Conservation (phyloP, 305 asterid species). For the Fraxinus baroniana region DNA sequence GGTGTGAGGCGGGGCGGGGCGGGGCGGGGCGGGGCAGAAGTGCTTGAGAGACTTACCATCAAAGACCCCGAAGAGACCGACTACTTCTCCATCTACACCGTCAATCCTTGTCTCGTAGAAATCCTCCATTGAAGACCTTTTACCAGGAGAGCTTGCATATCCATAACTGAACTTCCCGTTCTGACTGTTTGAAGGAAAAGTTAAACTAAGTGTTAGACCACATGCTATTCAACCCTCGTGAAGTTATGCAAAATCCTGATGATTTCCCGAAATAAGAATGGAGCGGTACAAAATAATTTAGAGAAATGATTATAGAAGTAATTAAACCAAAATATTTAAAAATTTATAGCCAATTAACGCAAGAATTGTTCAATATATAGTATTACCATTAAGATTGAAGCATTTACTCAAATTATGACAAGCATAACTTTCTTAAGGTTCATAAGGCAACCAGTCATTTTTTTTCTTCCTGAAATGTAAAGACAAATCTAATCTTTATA, state of each 20-base stretch:
- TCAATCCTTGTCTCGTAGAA: constrained; percentile 95
- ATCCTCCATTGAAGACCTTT: constrained; percentile 97
- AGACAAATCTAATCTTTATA: neutral
- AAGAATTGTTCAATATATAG: neutral
- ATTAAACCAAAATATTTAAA: neutral
- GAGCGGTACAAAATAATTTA: neutral
- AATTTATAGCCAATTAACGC: neutral
- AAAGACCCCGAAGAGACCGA: constrained; percentile 94
- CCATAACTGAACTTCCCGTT: constrained; percentile 94
- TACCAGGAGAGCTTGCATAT: constrained; percentile 92
- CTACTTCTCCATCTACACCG: constrained; percentile 87
- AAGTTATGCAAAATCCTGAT: neutral
- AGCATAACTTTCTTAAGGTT: neutral
- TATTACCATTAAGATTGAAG: neutral
- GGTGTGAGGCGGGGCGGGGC: neutral
- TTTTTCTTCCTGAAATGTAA: neutral
- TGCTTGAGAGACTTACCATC: constrained; percentile 52
- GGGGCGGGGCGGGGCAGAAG: neutral
- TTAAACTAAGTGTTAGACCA: constrained; percentile 22
- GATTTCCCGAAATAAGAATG: neutral
- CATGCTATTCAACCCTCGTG: neutral
- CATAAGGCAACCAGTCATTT: neutral
- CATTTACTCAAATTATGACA: neutral
- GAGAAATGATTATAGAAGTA: neutral
- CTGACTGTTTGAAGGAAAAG: constrained; percentile 44